A percentile compares a stretch with the other conserved stretches of the same genome.
Conservation (phyloP, 176 grass and related monocot genomes). For the Zoysia pacifica region DNA sequence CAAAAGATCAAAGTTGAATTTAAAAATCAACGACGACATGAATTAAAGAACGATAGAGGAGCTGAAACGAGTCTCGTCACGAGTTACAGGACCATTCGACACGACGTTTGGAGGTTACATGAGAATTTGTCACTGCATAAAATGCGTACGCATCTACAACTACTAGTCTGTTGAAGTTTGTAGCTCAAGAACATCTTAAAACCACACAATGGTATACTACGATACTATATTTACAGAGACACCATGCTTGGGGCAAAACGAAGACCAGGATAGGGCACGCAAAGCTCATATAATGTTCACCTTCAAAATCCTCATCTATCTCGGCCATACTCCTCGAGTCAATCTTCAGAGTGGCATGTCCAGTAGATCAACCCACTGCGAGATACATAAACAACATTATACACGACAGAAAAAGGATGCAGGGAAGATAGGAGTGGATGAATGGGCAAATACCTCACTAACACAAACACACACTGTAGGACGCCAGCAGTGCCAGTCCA, state of each 20-base stretch:
- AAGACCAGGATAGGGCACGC: neutral
- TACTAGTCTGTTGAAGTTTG: neutral
- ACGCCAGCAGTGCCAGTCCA: conserved; percentile 83
- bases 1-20: too few relatives aligned
- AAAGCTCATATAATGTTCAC: neutral
- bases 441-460: conserved; percentile 67
- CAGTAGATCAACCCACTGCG: conserved; percentile 85
- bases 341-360: conserved; percentile 80
- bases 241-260: neutral
- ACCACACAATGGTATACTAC: neutral
- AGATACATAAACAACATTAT: conserved; percentile 7
- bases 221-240: conserved; percentile 31
- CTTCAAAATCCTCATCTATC: conserved; percentile 24
- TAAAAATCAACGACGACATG: too few relatives aligned
- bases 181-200: conserved; percentile 1
- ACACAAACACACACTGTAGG: conserved; percentile 69
- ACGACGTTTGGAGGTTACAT: neutral
- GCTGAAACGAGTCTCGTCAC: neutral
- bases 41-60: too few relatives aligned
- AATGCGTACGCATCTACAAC: neutral
- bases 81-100: neutral
- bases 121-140: neutral
- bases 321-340: conserved; percentile 4
- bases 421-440: neutral
- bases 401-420: neutral